These are phyloP conservation scores for Rutstroemia sp. DNA, from an alignment of 2,329 filamentous ascomycete genomes.

Conservation along the genomic window DNA sequence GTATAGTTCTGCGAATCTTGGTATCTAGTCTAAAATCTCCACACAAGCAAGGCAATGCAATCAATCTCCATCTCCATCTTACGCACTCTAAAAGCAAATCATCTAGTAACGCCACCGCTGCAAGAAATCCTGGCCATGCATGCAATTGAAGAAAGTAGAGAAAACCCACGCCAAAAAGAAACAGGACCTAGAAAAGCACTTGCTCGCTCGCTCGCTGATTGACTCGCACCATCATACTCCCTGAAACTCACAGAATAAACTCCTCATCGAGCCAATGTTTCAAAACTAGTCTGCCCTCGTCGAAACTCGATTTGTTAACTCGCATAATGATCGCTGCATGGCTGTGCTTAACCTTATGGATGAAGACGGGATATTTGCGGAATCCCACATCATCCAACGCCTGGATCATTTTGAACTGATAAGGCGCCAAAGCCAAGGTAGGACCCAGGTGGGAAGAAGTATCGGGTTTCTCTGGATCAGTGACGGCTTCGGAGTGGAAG, in stretches of 20 bases:
- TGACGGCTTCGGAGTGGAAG: not conserved
- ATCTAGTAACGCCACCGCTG: conserved; percentile 4
- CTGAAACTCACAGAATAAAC: conserved; percentile 41
- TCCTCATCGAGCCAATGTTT: conserved; percentile 73
- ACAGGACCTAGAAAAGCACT: not conserved
- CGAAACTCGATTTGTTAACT: conserved; percentile 56
- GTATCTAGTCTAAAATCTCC: too few relatives aligned
- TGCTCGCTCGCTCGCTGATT: not conserved
- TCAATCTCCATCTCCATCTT: too few relatives aligned
- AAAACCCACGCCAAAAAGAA: not conserved
- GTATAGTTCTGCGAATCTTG: too few relatives aligned
- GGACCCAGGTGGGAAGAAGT: conserved; percentile 32
- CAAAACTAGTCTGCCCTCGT: conserved; percentile 71
- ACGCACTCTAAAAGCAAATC: not conserved
- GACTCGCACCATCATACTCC: too few relatives aligned
- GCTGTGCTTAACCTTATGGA: conserved; percentile 69
- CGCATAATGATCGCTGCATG: conserved; percentile 90
- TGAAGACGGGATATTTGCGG: conserved; percentile 63
- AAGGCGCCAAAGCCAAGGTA: conserved; percentile 71
- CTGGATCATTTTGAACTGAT: conserved; percentile 81
- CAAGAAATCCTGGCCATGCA: not conserved
- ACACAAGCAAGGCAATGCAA: too few relatives aligned
- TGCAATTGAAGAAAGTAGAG: not conserved
- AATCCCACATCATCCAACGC: conserved; percentile 61
- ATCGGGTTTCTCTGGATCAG: conserved; percentile 16